Evolutionary conservation across 108 stramenopile species (phyloP), one percentile per base, ranked within the genome.

Genomic region (Seminavis robusta): DNA sequence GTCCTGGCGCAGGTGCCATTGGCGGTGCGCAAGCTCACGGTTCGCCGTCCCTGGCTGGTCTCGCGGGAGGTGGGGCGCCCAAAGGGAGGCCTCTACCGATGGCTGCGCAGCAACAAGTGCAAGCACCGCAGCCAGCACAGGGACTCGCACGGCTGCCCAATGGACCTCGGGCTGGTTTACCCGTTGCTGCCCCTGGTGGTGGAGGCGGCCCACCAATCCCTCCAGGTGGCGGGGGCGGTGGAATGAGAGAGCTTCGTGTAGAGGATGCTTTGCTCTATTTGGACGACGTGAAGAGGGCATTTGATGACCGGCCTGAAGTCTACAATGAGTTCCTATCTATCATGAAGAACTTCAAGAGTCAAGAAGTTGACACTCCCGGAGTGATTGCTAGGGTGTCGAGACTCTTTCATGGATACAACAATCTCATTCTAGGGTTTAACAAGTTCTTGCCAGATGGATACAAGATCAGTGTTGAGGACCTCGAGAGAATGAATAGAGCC

Each of bases 321-420:
- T 99, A 99, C 92, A 99, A 98, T 67, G 97, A 98, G 74, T 99
- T 99, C 68, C 75, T 99, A 31, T 94, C 94, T 53, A 99, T 99
- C 50, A 99, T 95, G 95, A 95, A 96, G 65, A 92, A 90, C 44
- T 98, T 98, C 81, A 98, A 96, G 71, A 82, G 91, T 32, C 95
- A 98, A 65, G 80, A 85, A 48, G 83, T 94, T 1, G 90, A 94
- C 45, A 91, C 94, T 0, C 84, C 88, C n/a, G 94, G 90, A 33
- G 92, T 97, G 20, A 97, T 95, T 52, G 59, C 59, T 21, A 63
- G 87, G 6, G 96, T 94, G 7, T 73, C 78, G 28, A 83, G 59
- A 20, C 72, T 97, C 23, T 97, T 97, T 64, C 80, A 77, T 30
- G 96, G 94, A 47, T 84, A 97, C 76, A 88, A 88, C 56, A 86